phyloP scores from a whole-genome alignment of 2,329 filamentous ascomycete species.

The Epichloe baconii region DNA sequence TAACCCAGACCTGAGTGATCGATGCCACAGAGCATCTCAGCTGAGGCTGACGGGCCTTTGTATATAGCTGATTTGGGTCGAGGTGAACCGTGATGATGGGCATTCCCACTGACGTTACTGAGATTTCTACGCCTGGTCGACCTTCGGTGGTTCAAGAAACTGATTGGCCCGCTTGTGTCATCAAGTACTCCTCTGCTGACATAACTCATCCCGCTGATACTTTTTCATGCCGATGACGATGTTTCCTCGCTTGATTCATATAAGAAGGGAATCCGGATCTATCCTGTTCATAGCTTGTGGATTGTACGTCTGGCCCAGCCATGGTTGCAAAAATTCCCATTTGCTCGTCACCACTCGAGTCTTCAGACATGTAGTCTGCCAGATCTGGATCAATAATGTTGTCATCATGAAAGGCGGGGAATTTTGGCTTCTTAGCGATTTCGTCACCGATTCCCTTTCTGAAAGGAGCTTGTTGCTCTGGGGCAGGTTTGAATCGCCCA shows the following conservation, averaged over 20 bases:
- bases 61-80: slow-evolving; percentile 46
- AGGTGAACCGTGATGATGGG: slow-evolving; percentile 59
- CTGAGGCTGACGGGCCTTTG: slow-evolving; percentile 40
- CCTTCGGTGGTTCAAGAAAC: slow-evolving; percentile 45
- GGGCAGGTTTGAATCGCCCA: slow-evolving; percentile 53
- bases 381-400: slow-evolving; percentile 97
- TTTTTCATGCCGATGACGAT: slow-evolving; percentile 61
- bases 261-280: slow-evolving; percentile 60
- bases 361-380: slow-evolving; percentile 90
- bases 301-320: slow-evolving; percentile 50
- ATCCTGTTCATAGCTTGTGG: slow-evolving; percentile 60
- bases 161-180: slow-evolving; percentile 42
- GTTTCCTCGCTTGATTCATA: slow-evolving; percentile 60
- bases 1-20: slow-evolving; percentile 31
- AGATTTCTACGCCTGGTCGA: slow-evolving; percentile 64
- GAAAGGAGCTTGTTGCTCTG: slow-evolving; percentile 80
- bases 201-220: slow-evolving; percentile 55
- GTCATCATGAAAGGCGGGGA: slow-evolving; percentile 94
- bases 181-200: slow-evolving; percentile 53
- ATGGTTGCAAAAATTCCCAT: slow-evolving; percentile 73
- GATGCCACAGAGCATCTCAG: slow-evolving; percentile 35
- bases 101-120: slow-evolving; percentile 64
- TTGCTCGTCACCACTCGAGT: slow-evolving; percentile 85
- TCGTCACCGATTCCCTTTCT: slow-evolving; percentile 60
- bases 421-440: slow-evolving; percentile 46